Percentiles rank a stretch among this genome's conserved stretches.
phyloP scores from a whole-genome alignment of 2,329 filamentous ascomycete species.

The Paraconiothyrium brasiliense region DNA sequence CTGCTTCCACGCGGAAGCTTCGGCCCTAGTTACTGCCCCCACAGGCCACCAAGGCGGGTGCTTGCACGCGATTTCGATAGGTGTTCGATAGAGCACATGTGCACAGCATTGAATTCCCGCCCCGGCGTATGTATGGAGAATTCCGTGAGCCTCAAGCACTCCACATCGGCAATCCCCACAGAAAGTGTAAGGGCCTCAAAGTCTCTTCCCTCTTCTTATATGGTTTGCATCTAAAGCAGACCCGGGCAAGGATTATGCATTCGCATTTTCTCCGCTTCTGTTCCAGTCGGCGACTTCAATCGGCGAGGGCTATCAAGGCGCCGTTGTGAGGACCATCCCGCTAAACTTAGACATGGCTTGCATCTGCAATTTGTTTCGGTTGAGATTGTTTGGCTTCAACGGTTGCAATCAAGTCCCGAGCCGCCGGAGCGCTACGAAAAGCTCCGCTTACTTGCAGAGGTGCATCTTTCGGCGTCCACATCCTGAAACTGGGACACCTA shows the following conservation, averaged over 20 bases:
- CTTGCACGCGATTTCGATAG: neutral
- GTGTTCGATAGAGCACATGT: neutral
- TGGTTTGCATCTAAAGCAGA: neutral
- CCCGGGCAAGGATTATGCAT: neutral
- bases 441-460: too few species aligned
- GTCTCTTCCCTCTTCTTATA: neutral
- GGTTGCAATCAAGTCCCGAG: neutral
- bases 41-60: neutral
- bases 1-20: neutral
- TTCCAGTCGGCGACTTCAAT: neutral
- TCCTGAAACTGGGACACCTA: constrained; percentile 8
- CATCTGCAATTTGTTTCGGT: neutral
- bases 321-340: neutral
- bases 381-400: neutral
- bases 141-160: neutral
- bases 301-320: neutral
- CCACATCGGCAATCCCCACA: neutral
- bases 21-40: constrained; percentile 3
- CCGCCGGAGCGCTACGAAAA: neutral
- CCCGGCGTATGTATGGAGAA: neutral
- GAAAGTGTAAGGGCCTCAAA: too few species aligned
- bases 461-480: neutral
- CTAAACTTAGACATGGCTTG: neutral
- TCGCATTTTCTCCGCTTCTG: neutral
- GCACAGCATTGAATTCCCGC: neutral